phyloP scores from a whole-genome alignment of 2,329 filamentous ascomycete genomes.

The Coleophoma eucalyptorum region DNA sequence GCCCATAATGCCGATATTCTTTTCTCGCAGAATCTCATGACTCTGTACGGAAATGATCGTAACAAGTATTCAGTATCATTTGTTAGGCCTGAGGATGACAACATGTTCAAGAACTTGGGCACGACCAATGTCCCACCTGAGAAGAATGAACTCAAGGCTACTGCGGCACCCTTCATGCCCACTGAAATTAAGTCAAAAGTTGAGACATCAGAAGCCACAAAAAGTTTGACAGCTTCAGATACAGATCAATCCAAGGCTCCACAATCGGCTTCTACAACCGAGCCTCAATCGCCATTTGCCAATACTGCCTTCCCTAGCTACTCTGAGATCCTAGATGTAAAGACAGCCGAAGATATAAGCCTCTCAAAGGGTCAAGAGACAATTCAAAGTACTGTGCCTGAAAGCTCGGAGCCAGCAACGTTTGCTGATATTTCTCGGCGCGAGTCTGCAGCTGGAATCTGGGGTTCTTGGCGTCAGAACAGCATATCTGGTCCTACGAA shows the following conservation, averaged over 20 bases:
- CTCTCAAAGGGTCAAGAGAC: too few species aligned
- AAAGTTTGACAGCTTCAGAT: slow-evolving; percentile 6
- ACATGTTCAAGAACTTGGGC: slow-evolving; percentile 71
- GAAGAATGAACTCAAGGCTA: slow-evolving; percentile 52
- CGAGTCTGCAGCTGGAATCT: slow-evolving; percentile 54
- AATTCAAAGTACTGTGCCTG: too few species aligned
- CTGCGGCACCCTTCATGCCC: slow-evolving; percentile 24
- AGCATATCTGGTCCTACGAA: slow-evolving; percentile 6
- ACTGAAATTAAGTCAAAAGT: slow-evolving; percentile 19
- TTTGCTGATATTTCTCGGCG: slow-evolving; percentile 30
- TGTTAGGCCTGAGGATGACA: slow-evolving; percentile 85
- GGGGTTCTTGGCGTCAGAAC: slow-evolving; percentile 68
- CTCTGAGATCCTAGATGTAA: neutral
- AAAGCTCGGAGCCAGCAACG: neutral
- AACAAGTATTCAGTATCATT: slow-evolving; percentile 88
- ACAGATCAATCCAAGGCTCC: slow-evolving; percentile 5
- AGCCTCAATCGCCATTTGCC: slow-evolving; percentile 13
- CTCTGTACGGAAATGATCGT: slow-evolving; percentile 79
- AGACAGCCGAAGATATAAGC: too few species aligned
- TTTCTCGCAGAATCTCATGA: slow-evolving; percentile 87
- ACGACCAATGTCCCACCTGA: slow-evolving; percentile 55
- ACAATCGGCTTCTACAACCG: slow-evolving; percentile 4
- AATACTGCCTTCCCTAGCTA: slow-evolving; percentile 3
- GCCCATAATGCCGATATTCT: slow-evolving; percentile 86
- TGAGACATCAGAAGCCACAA: slow-evolving; percentile 9